Evolutionary conservation across 768 basidiomycete genomes (phyloP).

Genomic region (Russula griseocarnosa): DNA sequence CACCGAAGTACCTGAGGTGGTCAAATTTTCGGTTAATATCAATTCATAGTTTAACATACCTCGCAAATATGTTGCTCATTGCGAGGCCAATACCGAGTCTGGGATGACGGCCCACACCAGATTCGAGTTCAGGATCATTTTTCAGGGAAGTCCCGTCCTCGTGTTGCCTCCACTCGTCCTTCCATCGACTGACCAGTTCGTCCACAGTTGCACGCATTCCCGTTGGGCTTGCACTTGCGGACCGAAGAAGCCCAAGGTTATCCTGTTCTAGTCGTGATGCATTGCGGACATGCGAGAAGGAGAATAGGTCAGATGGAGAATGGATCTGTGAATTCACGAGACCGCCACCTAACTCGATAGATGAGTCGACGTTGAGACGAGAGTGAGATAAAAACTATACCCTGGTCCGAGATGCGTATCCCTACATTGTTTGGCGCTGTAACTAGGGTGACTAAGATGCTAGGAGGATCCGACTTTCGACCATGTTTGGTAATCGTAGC

Average conservation of each 20-base stretch:
- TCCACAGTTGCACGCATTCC: slow-evolving; percentile 75
- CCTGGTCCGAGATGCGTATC: slow-evolving; percentile 89
- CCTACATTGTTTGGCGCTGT: slow-evolving; percentile 68
- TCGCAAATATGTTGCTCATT: slow-evolving; percentile 87
- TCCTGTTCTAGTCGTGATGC: slow-evolving; percentile 62
- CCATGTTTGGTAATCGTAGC: slow-evolving; percentile 57
- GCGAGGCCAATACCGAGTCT: slow-evolving; percentile 80
- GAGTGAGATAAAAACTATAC: slow-evolving; percentile 36
- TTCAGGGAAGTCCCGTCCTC: slow-evolving; percentile 30
- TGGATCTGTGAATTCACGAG: slow-evolving; percentile 51
- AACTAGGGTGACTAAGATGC: slow-evolving; percentile 71
- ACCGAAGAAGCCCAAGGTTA: slow-evolving; percentile 64
- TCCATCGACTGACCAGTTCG: slow-evolving; percentile 64
- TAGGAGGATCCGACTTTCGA: slow-evolving; percentile 45
- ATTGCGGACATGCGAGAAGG: slow-evolving; percentile 83
- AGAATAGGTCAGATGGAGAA: slow-evolving; percentile 75
- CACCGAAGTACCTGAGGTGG: slow-evolving; percentile 68
- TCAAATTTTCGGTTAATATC: neutral
- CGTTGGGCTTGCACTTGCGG: slow-evolving; percentile 52
- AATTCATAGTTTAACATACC: slow-evolving; percentile 40
- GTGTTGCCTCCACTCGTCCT: slow-evolving; percentile 32
- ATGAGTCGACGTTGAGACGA: slow-evolving; percentile 12
- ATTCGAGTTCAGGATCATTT: slow-evolving; percentile 42
- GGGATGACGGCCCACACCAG: slow-evolving; percentile 50
- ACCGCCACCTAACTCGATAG: slow-evolving; percentile 57